phyloP scores from a whole-genome alignment of 805 yeast genomes.

The Yarrowia deformans region DNA sequence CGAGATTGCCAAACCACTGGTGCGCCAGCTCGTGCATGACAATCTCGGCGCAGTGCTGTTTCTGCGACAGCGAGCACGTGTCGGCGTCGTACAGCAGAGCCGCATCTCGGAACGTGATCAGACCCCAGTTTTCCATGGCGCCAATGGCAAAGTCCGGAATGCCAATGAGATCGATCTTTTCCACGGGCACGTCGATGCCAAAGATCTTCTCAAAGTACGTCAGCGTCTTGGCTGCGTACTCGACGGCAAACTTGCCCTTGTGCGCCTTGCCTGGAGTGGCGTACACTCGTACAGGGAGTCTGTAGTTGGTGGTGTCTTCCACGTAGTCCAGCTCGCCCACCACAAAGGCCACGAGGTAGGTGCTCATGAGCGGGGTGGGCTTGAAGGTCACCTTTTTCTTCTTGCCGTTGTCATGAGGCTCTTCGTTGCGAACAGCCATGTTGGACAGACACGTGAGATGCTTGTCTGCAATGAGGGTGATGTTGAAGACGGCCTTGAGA shows the following conservation, averaged over 20 bases:
- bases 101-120: slow-evolving; percentile 70
- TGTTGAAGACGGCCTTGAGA: slow-evolving; percentile 68
- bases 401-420: slow-evolving; percentile 48
- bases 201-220: slow-evolving; percentile 70
- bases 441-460: slow-evolving; percentile 68
- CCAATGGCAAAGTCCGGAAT: slow-evolving; percentile 81
- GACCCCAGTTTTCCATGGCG: slow-evolving; percentile 93
- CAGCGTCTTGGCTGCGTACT: slow-evolving; percentile 67
- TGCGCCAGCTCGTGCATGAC: slow-evolving; percentile 88
- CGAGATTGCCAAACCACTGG: slow-evolving; percentile 90
- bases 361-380: slow-evolving; percentile 73
- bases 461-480: slow-evolving; percentile 61
- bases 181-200: slow-evolving; percentile 76
- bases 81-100: slow-evolving; percentile 72
- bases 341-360: slow-evolving; percentile 74
- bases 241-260: slow-evolving; percentile 68
- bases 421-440: slow-evolving; percentile 62
- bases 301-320: slow-evolving; percentile 60
- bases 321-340: slow-evolving; percentile 74
- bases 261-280: slow-evolving; percentile 73
- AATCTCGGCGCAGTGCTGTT: slow-evolving; percentile 79
- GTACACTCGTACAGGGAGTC: slow-evolving; percentile 73
- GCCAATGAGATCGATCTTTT: slow-evolving; percentile 80
- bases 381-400: slow-evolving; percentile 60
- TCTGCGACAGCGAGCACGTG: slow-evolving; percentile 63